Evolutionary conservation across 495 filamentous ascomycete genomes (phyloP).

Genomic region (Penicillium waksmanii): DNA sequence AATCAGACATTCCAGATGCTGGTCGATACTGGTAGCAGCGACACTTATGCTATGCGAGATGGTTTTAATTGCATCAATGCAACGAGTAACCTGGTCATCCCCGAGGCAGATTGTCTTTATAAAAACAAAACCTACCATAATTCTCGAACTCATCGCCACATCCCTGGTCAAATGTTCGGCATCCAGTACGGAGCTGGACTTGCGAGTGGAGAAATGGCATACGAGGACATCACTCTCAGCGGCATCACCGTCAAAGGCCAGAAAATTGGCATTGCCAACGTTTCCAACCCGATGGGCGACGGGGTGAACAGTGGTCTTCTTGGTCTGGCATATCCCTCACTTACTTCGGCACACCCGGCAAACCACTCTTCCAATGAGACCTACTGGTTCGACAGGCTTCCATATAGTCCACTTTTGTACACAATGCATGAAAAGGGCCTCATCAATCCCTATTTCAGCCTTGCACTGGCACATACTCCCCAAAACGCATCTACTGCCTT

Average conservation of each 20-base stretch:
- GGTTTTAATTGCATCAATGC: conserved; percentile 52
- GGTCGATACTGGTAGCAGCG: conserved; percentile 65
- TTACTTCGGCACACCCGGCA: conserved; percentile 40
- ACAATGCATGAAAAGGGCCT: conserved; percentile 57
- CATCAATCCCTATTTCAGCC: conserved; percentile 58
- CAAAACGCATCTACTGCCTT: conserved; percentile 19
- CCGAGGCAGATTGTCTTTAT: conserved; percentile 44
- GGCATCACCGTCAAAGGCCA: conserved; percentile 57
- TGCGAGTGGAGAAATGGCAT: conserved; percentile 60
- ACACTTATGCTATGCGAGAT: conserved; percentile 59
- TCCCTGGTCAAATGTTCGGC: conserved; percentile 57
- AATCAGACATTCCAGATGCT: conserved; percentile 49
- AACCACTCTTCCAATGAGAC: conserved; percentile 33
- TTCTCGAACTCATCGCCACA: conserved; percentile 41
- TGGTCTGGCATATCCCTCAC: conserved; percentile 62
- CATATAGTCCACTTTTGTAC: conserved; percentile 61
- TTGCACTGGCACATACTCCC: conserved; percentile 35
- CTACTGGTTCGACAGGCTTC: conserved; percentile 30
- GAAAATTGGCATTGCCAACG: conserved; percentile 54
- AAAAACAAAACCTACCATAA: conserved; percentile 51
- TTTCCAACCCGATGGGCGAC: conserved; percentile 52
- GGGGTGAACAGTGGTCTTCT: conserved; percentile 54
- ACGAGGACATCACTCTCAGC: conserved; percentile 58
- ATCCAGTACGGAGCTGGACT: conserved; percentile 62
- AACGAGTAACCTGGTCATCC: conserved; percentile 24